Base-by-base conservation (phyloP, 441 rosid genomes). In the Arabidopsis hybrid region DNA sequence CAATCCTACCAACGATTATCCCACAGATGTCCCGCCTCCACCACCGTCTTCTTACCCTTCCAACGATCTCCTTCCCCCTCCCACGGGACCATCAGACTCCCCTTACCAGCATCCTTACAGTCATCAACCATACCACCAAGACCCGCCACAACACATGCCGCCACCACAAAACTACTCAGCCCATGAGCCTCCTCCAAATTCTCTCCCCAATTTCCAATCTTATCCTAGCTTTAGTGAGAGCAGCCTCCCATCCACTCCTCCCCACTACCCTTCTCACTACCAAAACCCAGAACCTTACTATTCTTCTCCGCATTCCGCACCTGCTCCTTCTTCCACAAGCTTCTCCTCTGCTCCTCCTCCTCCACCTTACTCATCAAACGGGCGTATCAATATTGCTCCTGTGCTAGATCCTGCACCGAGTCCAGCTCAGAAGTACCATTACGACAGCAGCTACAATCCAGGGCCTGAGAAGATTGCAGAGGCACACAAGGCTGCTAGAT, bases 401-500 rank as follows among this genome's bases (percentile, higher is more conserved):
- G 63, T 14, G 36, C 34, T 78, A 10, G 89, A 87, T 71, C 81
- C 91, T 69, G 52, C 63, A 26, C 83, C 83, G 32, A 21, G 80
- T 79, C 17, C 87, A 14, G 31, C 83, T 14, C 77, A 82, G 72
- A 72, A 83, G 43, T 86, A 80, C 81, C 81, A 92, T 51, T 89
- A 95, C 47, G 96, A 92, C 84, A 78, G 85, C 75, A 91, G 83
- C 78, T 91, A 91, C 85, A 87, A 82, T 76, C 99, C 96, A 18
- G 77, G 90, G 21, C 89, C 96, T 6, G 98, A 89, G 81, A 92
- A 91, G 85, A 83, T 95, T 4, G 86, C 89, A 0, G 98, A 91
- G 81, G 99, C 99, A 59, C 98, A 87, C 76, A 95, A 95, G 79
- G 97, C 98, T 73, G 99, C 98, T 3, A 86, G 96, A 80, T 92